Conservation (phyloP, 257 asterid genomes). For the Eucommia ulmoides region DNA sequence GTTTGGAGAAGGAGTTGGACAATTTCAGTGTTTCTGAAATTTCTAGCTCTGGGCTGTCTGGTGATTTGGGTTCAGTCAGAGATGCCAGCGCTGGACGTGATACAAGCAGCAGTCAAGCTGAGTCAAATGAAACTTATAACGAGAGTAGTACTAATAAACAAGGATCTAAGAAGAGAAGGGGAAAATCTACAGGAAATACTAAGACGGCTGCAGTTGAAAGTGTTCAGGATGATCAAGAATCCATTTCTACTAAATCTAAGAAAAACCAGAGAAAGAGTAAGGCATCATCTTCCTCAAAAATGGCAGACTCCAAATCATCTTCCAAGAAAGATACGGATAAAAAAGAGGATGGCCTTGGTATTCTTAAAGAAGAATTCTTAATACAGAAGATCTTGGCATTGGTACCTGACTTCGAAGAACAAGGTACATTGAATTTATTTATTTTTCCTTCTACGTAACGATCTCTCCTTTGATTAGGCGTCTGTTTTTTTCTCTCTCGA, state of each 20-base stretch:
- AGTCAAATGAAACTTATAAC: conserved; percentile 42
- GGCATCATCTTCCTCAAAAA: conserved; percentile 40
- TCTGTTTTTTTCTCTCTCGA: conserved; percentile 2
- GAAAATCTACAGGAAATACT: conserved; percentile 54
- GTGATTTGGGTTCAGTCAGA: conserved; percentile 25
- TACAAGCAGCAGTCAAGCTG: conserved; percentile 33
- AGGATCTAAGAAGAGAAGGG: conserved; percentile 77
- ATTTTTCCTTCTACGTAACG: neutral
- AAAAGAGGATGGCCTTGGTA: conserved; percentile 37
- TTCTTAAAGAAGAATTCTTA: conserved; percentile 68
- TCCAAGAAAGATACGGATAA: conserved; percentile 50
- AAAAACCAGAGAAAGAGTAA: conserved; percentile 71
- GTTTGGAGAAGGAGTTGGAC: conserved; percentile 68
- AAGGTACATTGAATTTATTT: conserved; percentile 29
- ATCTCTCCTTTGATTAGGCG: conserved; percentile 2
- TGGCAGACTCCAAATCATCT: conserved; percentile 47
- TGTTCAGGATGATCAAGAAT: conserved; percentile 45
- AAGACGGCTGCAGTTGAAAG: conserved; percentile 47
- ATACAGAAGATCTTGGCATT: conserved; percentile 51
- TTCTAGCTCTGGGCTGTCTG: conserved; percentile 28
- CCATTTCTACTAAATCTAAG: conserved; percentile 55
- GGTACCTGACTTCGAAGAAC: conserved; percentile 85
- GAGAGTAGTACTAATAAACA: conserved; percentile 42
- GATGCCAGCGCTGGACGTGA: conserved; percentile 35
- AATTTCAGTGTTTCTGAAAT: conserved; percentile 33